Base-by-base conservation (phyloP, 257 asterid genomes). In the Solanum peruvianum region DNA sequence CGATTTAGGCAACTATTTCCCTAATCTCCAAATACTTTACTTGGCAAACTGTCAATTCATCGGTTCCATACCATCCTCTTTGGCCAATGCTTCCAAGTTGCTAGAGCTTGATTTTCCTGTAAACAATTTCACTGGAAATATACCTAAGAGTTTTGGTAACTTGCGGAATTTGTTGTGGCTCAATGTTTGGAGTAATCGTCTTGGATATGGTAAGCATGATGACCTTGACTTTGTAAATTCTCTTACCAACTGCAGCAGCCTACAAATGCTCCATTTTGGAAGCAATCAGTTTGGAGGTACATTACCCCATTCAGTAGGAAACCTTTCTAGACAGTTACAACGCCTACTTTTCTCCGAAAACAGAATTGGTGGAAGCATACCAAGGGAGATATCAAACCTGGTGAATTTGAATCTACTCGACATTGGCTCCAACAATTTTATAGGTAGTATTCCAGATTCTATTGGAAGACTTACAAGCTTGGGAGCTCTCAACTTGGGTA, bases 401-500 rank as follows among this genome's bases (percentile, higher is more conserved):
- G 87, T 87, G 44, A 90, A 80, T 82, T 90, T 58, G 58, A 60
- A 73, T 13, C 13, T 56, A 39, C 94, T 93, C 15, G 80, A 47
- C 78, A 89, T 91, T 85, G 11, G 21, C 14, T 70, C 82, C 2
- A 89, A 89, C 86, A 4, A 37, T 56, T 45, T 90, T 29, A 86
- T 45, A 56, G 94, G 95, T 78, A 76, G 70, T n/a, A 93, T 91
- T 41, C 95, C 94, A 23, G 91, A 86, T 82, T 88, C 92, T 18
- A 56, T 92, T 31, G 92, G 94, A 52, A 90, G 35, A 88, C 90
- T 93, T 69, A 87, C 91, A 7, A 84, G 76, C 35, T 71, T 93
- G 85, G 90, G 87, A 84, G 52, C 18, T n/a, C 87, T 91, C 14
- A 42, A 62, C 56, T 58, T 92, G 47, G 82, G 9, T 76, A 88